Evolutionary conservation across 495 filamentous ascomycete genomes (phyloP).

Genomic region (Aspergillus campestris): DNA sequence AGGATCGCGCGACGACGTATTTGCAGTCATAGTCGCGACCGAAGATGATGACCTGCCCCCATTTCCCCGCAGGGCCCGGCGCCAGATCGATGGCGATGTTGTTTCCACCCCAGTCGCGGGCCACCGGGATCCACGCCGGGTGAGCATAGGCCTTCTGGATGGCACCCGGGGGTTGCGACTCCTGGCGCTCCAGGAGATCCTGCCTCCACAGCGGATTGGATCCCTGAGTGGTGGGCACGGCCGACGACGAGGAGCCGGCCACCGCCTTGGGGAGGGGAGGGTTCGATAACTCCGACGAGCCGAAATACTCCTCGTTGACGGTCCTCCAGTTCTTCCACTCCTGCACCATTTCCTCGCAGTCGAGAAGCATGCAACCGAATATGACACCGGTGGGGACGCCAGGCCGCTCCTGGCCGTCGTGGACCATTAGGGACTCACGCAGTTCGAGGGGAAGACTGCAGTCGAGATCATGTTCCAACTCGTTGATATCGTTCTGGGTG

Average conservation of each 20-base stretch:
- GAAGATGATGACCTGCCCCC: conserved; percentile 95
- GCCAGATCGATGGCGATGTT: conserved; percentile 90
- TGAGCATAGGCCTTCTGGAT: conserved; percentile 93
- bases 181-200: conserved; percentile 76
- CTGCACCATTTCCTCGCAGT: conserved; percentile 97
- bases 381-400: conserved; percentile 87
- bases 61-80: conserved; percentile 80
- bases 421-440: conserved; percentile 79
- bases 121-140: conserved; percentile 91
- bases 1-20: conserved; percentile 89
- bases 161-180: conserved; percentile 75
- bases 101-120: conserved; percentile 97
- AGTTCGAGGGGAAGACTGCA: conserved; percentile 91
- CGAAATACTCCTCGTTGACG: conserved; percentile 83
- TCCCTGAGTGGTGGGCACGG: conserved; percentile 36
- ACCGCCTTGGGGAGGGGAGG: conserved; percentile 55
- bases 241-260: conserved; percentile 52
- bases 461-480: conserved; percentile 92
- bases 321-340: conserved; percentile 95
- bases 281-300: conserved; percentile 43
- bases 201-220: conserved; percentile 67
- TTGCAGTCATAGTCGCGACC: conserved; percentile 98
- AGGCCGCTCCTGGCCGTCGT: conserved; percentile 94
- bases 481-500: conserved; percentile 91
- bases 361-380: conserved; percentile 89